Base-by-base conservation (phyloP, 2,329 filamentous ascomycete genomes). In the Paecilomyces formosus region DNA sequence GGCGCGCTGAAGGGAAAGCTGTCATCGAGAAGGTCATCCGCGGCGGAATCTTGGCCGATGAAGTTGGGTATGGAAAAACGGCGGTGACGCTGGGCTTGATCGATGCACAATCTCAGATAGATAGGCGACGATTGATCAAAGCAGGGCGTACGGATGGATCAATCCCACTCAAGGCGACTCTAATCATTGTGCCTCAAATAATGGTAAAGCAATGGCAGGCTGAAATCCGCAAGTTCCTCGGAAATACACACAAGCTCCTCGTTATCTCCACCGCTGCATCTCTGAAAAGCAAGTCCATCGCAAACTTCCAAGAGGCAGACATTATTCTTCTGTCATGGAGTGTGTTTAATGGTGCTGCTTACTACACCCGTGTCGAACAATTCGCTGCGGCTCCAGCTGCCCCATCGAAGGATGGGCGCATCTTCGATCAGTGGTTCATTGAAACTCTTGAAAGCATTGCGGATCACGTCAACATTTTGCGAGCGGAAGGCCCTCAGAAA, bases 61-160 rank as follows among this genome's bases (percentile, higher is more conserved):
- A 83, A 52, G 84, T 87, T 33, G 85, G 84, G 0, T 88, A 86
- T 65, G 87, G 87, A 0, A 89, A 89, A 65, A 89, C 86, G 0
- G 80, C 85, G 1, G 80, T 82, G 0, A 80, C 79, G 1, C 74
- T 88, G 12, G 84, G 78, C 0, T 69, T 88, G 8, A 79, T 87
- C 30, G 75, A 82, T 35, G 69, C 72, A 3, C 76, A 81, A 52
- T 75, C 76, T 30, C 60, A 71, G 9, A 60, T 59, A 11, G 65
- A 71, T 52, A 50, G 60, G 11, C 39, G 39, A 21, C 39, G 39
- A 5, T n/a, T 45, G 39, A 45, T 45, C 15, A 21, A 60, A 8
- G 54, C 26, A 52, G 26, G 55, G 4, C 54, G 33, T 9, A 57
- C 56, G 1, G 55, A 62, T 33, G 67, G 68, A 45, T 65, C 72